Evolutionary conservation across 2,329 filamentous ascomycete genomes (phyloP), one percentile per base, ranked within the genome.

Genomic region (Clonostachys byssicola): DNA sequence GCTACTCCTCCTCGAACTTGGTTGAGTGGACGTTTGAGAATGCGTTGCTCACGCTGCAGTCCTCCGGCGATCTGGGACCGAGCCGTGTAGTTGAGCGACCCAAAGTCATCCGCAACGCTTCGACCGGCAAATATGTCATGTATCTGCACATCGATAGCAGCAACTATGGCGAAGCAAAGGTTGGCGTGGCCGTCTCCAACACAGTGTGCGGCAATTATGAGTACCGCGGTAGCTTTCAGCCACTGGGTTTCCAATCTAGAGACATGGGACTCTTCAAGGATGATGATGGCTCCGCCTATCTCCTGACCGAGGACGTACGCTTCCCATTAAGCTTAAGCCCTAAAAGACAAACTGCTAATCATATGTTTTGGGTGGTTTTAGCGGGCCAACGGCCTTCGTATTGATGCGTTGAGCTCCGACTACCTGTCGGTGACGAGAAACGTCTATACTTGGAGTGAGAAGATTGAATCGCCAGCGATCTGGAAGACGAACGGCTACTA

Each of bases 101-200:
- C 4, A 87, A 88, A 63, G 75, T 88, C 5, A 75, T 88, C 6
- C 86, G 80, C 66, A 88, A 88, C 52, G 77, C 81, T 13, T 65
- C 67, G n/a, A 86, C 83, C 0, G 55, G 61, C 6, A 80, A 82
- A 52, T 88, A 83, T 60, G 83, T 88, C n/a, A 65, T 88, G 60
- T 87, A 80, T 70, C 72, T 87, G 70, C 84, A 88, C 57, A 85
- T 86, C 43, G 84, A 88, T 56, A 74, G 67, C 47, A 68, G 68
- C 33, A 73, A 72, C 56, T 88, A 88, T 53, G 72, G 70, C 2
- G 83, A 86, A 35, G 85, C 84, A 1, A 80, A 77, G 47, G 80
- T 83, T 2, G 85, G 83, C 1, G 80, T 88, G 6, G 85, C 84
- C 0, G 82, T 75, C 0, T 74, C 77, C 0, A 67, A 73, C 50